Percentiles rank a stretch among this genome's conserved stretches.
Evolutionary conservation across 2,329 filamentous ascomycete species (phyloP).

Genomic region (Xylariales sp.): DNA sequence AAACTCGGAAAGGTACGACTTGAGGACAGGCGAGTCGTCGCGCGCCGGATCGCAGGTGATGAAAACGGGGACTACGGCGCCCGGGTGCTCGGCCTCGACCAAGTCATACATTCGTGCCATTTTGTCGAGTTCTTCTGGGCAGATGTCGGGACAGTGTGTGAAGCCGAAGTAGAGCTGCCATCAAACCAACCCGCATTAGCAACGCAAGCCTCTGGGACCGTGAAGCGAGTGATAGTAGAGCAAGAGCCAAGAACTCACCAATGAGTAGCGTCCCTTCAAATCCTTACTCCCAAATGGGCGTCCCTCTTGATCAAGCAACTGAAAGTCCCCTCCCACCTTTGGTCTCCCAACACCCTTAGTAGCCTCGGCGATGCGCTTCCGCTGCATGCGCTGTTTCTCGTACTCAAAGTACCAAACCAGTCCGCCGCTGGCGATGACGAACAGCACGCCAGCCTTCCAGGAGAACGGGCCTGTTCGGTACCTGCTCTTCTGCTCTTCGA

Average conservation of each 20-base stretch:
- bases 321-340: constrained; percentile 86
- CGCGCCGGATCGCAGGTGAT: constrained; percentile 93
- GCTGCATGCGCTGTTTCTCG: constrained; percentile 87
- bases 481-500: constrained; percentile 55
- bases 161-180: constrained; percentile 92
- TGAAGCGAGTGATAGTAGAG: neutral
- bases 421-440: constrained; percentile 70
- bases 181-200: neutral
- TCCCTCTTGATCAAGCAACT: constrained; percentile 77
- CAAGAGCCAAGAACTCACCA: constrained; percentile 47
- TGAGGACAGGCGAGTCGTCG: constrained; percentile 80
- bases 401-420: constrained; percentile 88
- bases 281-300: constrained; percentile 71
- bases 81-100: constrained; percentile 47
- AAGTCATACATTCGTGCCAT: constrained; percentile 94
- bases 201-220: constrained; percentile 3
- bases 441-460: constrained; percentile 82
- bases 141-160: constrained; percentile 97
- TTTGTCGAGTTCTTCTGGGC: constrained; percentile 97
- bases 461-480: constrained; percentile 74
- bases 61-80: constrained; percentile 71
- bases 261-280: constrained; percentile 78
- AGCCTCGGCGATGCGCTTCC: constrained; percentile 83
- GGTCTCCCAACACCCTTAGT: constrained; percentile 89
- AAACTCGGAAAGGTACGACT: constrained; percentile 85